These are phyloP conservation scores for Dactylellina sp. DNA, from an alignment of 2,329 filamentous ascomycete genomes.

Conservation along the genomic window DNA sequence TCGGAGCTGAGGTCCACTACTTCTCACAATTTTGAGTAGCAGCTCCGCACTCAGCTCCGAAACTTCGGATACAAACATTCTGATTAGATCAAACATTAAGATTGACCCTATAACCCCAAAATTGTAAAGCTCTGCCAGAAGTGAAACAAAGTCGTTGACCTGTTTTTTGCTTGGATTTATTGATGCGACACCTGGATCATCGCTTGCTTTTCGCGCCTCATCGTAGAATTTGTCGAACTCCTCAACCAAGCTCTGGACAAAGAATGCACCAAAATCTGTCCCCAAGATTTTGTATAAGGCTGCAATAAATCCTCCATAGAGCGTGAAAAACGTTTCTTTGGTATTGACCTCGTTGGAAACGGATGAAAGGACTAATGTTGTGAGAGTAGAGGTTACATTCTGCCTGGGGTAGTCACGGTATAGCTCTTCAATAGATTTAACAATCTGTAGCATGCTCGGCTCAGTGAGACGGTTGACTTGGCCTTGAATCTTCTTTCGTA, in stretches of 20 bases:
- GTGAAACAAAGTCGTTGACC: constrained; percentile 78
- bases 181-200: constrained; percentile 11
- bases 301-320: constrained; percentile 89
- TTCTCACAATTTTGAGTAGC: constrained; percentile 83
- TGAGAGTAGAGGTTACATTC: constrained; percentile 82
- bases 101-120: constrained; percentile 87
- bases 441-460: constrained; percentile 84
- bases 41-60: constrained; percentile 90
- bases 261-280: constrained; percentile 86
- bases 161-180: constrained; percentile 57
- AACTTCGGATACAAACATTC: constrained; percentile 78
- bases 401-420: constrained; percentile 88
- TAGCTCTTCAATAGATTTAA: constrained; percentile 82
- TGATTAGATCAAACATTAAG: constrained; percentile 90
- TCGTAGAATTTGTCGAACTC: constrained; percentile 72
- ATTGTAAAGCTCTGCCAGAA: constrained; percentile 88
- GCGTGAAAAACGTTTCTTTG: constrained; percentile 88
- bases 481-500: constrained; percentile 86
- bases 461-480: constrained; percentile 93
- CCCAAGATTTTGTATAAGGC: constrained; percentile 89
- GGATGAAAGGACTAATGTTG: constrained; percentile 81
- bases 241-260: constrained; percentile 81
- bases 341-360: constrained; percentile 81
- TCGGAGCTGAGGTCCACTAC: constrained; percentile 82
- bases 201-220: constrained; percentile 15